A percentile compares a stretch with the other conserved stretches of the same genome.
These are phyloP conservation scores for Lanmaoa pseudosensibilis DNA, from an alignment of 768 basidiomycete species.

Conservation along the genomic window DNA sequence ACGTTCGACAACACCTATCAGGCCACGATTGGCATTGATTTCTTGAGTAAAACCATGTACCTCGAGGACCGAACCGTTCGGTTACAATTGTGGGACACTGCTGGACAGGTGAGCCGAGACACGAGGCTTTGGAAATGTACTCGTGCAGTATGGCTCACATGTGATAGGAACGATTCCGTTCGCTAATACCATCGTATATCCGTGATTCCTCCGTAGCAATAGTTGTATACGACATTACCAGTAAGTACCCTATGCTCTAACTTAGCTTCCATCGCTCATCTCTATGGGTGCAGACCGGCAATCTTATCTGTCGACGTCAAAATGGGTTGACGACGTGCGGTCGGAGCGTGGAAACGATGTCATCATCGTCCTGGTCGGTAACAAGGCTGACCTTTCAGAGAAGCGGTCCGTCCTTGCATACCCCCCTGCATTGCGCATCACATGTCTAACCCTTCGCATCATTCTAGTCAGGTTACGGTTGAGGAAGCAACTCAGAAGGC, in stretches of 20 bases:
- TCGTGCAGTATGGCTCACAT: not conserved
- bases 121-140: not conserved
- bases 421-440: not conserved
- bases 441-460: conserved; percentile 11
- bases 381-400: conserved; percentile 98
- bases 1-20: conserved; percentile 99
- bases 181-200: conserved; percentile 97
- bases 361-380: conserved; percentile 96
- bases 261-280: conserved; percentile 3
- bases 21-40: conserved; percentile 98
- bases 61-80: conserved; percentile 97
- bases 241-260: conserved; percentile 46
- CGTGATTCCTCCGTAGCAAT: conserved; percentile 98
- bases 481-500: conserved; percentile 95
- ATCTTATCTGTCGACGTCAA: conserved; percentile 97
- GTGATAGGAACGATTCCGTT: conserved; percentile 89
- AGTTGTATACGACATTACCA: conserved; percentile 98
- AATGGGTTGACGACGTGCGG: conserved; percentile 99
- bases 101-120: conserved; percentile 68
- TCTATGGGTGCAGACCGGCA: conserved; percentile 66
- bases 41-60: conserved; percentile 99
- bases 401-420: conserved; percentile 69
- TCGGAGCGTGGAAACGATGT: conserved; percentile 97
- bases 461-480: conserved; percentile 91
- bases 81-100: conserved; percentile 98